Evolutionary conservation across 2,329 filamentous ascomycete genomes (phyloP).

Genomic region (Aspergillus neotritici): DNA sequence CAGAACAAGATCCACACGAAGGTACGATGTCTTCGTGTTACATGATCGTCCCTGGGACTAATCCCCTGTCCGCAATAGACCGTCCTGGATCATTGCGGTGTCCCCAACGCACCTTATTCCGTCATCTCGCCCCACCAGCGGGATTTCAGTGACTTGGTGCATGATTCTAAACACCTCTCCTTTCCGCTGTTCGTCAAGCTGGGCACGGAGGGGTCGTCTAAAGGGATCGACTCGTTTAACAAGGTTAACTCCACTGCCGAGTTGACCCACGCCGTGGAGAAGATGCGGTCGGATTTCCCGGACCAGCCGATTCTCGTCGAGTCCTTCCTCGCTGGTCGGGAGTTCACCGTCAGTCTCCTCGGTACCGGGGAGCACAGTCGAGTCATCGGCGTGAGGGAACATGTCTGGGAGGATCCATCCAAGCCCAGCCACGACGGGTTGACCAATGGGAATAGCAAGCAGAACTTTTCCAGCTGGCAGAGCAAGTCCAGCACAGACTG

Average conservation of each 20-base stretch:
- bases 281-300: constrained; percentile 9
- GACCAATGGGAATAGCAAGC: constrained; percentile 2
- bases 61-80: constrained; percentile 1
- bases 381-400: constrained; percentile 15
- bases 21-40: constrained; percentile 1
- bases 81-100: constrained; percentile 5
- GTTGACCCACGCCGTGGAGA: constrained; percentile 5
- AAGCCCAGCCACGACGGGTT: neutral
- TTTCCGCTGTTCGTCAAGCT: constrained; percentile 17
- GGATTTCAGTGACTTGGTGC: neutral
- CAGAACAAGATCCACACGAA: constrained; percentile 17
- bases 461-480: constrained; percentile 4
- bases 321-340: constrained; percentile 17
- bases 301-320: constrained; percentile 17
- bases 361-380: constrained; percentile 13
- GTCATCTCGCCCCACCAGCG: constrained; percentile 4
- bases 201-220: constrained; percentile 12
- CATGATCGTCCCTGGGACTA: neutral
- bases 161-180: constrained; percentile 5
- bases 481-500: constrained; percentile 1
- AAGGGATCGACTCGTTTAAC: constrained; percentile 9
- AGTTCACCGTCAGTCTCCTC: constrained; percentile 21
- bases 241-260: constrained; percentile 10
- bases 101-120: constrained; percentile 10
- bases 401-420: constrained; percentile 7